Percentiles rank a stretch among this genome's conserved stretches.
These are phyloP conservation scores for Pigoraptor vietnamica DNA, from an alignment of 78 protist species.

Conservation along the genomic window DNA sequence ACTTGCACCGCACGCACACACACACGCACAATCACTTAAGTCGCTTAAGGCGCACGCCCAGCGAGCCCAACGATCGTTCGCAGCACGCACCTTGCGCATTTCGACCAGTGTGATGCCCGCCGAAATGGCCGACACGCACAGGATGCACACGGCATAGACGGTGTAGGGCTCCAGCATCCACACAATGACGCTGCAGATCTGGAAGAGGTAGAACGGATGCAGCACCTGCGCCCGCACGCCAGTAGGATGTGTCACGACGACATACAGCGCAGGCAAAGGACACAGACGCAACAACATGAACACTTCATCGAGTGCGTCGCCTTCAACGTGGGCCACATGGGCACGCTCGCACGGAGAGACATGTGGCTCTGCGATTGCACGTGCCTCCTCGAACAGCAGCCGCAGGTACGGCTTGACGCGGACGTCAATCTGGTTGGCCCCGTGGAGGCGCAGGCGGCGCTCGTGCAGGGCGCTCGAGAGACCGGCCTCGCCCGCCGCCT, in stretches of 20 bases:
- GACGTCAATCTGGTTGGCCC: neutral
- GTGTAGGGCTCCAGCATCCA: constrained; percentile 74
- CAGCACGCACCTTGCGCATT: constrained; percentile 3
- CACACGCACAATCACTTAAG: too few species aligned
- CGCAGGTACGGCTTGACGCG: constrained; percentile 29
- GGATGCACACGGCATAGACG: constrained; percentile 66
- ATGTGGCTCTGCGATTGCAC: neutral
- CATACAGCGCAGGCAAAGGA: too few species aligned
- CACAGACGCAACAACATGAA: too few species aligned
- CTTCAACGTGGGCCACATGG: too few species aligned
- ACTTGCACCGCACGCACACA: too few species aligned
- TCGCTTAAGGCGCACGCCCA: constrained; percentile 10
- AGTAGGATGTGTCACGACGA: too few species aligned
- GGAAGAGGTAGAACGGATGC: constrained; percentile 88
- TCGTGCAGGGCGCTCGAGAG: neutral
- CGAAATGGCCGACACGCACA: constrained; percentile 60
- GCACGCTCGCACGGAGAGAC: neutral
- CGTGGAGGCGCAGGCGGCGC: neutral
- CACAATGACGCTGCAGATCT: constrained; percentile 49
- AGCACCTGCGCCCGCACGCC: constrained; percentile 25
- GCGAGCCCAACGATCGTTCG: neutral
- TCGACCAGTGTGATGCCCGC: constrained; percentile 20
- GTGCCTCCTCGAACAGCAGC: constrained; percentile 53
- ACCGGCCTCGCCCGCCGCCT: neutral
- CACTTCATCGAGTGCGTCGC: too few species aligned